Percentiles rank a stretch among this genome's conserved stretches.
Evolutionary conservation across 768 basidiomycete genomes (phyloP).

Genomic region (Phylloporus scabripes): DNA sequence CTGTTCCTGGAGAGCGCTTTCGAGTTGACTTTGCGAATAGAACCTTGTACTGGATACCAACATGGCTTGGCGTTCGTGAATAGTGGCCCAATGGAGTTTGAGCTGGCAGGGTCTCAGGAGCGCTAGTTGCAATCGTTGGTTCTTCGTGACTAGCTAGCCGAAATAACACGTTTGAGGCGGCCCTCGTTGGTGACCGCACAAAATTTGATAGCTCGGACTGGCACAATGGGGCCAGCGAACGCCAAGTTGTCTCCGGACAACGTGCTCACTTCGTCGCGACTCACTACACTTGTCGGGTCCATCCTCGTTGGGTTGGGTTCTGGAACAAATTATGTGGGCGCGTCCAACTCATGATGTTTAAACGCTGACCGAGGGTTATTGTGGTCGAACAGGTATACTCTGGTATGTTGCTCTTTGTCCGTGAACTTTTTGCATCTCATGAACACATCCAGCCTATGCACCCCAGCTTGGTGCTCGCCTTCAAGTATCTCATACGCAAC

Average conservation of each 20-base stretch:
- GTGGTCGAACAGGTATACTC: constrained; percentile 24
- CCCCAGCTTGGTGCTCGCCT: constrained; percentile 79
- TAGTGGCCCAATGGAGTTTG: too few species aligned
- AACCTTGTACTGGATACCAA: too few species aligned
- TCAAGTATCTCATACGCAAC: constrained; percentile 70
- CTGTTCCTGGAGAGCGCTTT: too few species aligned
- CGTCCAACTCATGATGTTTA: not conserved
- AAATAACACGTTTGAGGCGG: too few species aligned
- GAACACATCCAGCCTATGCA: constrained; percentile 56
- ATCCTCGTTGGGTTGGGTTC: constrained; percentile 56
- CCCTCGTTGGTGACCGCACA: too few species aligned
- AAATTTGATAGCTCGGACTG: not conserved
- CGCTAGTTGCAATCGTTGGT: too few species aligned
- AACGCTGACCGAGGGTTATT: not conserved
- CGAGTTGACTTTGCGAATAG: too few species aligned
- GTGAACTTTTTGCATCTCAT: not conserved
- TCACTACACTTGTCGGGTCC: constrained; percentile 50
- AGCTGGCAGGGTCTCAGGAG: too few species aligned
- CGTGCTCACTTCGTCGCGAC: constrained; percentile 37
- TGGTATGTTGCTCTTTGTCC: constrained; percentile 14
- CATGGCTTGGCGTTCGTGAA: too few species aligned
- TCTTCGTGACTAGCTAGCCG: too few species aligned
- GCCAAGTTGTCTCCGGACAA: constrained; percentile 16
- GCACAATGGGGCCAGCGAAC: constrained; percentile 6
- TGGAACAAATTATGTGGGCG: constrained; percentile 71